These are phyloP conservation scores for Scorias spongiosa DNA, from an alignment of 2,329 filamentous ascomycete genomes.

Conservation along the genomic window DNA sequence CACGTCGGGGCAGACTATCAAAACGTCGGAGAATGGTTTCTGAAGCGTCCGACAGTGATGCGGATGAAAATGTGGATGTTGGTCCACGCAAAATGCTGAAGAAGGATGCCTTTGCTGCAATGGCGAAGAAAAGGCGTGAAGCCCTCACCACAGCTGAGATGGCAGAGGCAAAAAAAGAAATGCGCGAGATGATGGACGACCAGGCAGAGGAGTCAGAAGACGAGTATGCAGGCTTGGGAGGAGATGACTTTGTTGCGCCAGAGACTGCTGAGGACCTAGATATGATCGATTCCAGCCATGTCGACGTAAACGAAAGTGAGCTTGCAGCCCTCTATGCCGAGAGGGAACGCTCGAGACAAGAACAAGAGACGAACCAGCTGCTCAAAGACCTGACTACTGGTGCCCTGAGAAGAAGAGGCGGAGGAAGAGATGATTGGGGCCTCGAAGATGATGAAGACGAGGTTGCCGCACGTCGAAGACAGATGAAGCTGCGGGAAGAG, in stretches of 20 bases:
- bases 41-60: slow-evolving; percentile 22
- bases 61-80: slow-evolving; percentile 16
- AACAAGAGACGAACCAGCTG: slow-evolving; percentile 77
- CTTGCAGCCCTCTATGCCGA: slow-evolving; percentile 78
- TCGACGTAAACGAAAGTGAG: slow-evolving; percentile 64
- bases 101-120: slow-evolving; percentile 46
- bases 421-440: slow-evolving; percentile 42
- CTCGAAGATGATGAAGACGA: slow-evolving; percentile 78
- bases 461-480: slow-evolving; percentile 52
- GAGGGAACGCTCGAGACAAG: slow-evolving; percentile 63
- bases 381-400: slow-evolving; percentile 89
- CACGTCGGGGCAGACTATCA: slow-evolving; percentile 42
- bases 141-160: slow-evolving; percentile 20
- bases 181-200: slow-evolving; percentile 80
- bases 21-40: slow-evolving; percentile 26
- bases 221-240: slow-evolving; percentile 89
- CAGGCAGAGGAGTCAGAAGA: slow-evolving; percentile 96
- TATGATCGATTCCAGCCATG: slow-evolving; percentile 74
- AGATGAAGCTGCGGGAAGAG: slow-evolving; percentile 76
- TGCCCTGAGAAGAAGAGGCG: slow-evolving; percentile 62
- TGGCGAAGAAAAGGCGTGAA: slow-evolving; percentile 49
- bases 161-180: slow-evolving; percentile 54
- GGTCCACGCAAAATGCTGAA: slow-evolving; percentile 24
- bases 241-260: slow-evolving; percentile 67
- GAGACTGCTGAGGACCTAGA: slow-evolving; percentile 61